These are phyloP conservation scores for Lentinula novae-zelandiae DNA, from an alignment of 1,284 basidiomycete species.

Conservation along the genomic window DNA sequence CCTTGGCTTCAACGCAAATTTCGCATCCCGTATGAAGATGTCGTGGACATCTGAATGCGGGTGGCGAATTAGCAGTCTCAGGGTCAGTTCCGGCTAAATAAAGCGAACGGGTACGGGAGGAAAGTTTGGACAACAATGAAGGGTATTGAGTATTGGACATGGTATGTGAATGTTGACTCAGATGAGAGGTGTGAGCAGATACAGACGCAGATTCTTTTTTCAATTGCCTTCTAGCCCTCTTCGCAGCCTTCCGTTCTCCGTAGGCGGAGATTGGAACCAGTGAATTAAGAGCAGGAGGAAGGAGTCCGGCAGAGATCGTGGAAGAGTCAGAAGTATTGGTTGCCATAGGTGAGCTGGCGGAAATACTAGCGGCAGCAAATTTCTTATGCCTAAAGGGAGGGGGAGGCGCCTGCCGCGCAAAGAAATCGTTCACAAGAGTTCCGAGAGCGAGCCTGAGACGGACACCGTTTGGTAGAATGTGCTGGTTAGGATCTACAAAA, in stretches of 20 bases:
- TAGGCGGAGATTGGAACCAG: slow-evolving; percentile 19
- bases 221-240: neutral
- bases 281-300: slow-evolving; percentile 20
- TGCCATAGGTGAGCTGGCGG: slow-evolving; percentile 9
- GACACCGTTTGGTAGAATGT: slow-evolving; percentile 76
- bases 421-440: slow-evolving; percentile 74
- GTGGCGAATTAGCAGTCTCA: slow-evolving; percentile 57
- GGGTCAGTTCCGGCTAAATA: slow-evolving; percentile 63
- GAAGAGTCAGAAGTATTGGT: slow-evolving; percentile 18
- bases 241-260: slow-evolving; percentile 4
- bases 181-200: neutral
- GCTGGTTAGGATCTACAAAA: slow-evolving; percentile 47
- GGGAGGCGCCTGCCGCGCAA: slow-evolving; percentile 63
- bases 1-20: slow-evolving; percentile 64
- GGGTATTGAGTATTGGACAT: neutral
- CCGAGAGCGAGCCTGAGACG: slow-evolving; percentile 67
- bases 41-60: slow-evolving; percentile 62
- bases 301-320: slow-evolving; percentile 11
- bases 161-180: neutral
- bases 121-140: neutral
- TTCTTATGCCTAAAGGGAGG: slow-evolving; percentile 45
- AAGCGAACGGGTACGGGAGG: slow-evolving; percentile 42
- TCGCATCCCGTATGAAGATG: slow-evolving; percentile 69
- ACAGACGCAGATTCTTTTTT: neutral
- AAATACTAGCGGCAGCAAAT: slow-evolving; percentile 26